Conservation (phyloP, 192 early-diverging fungal genomes). For the Martensiomyces pterosporus region DNA sequence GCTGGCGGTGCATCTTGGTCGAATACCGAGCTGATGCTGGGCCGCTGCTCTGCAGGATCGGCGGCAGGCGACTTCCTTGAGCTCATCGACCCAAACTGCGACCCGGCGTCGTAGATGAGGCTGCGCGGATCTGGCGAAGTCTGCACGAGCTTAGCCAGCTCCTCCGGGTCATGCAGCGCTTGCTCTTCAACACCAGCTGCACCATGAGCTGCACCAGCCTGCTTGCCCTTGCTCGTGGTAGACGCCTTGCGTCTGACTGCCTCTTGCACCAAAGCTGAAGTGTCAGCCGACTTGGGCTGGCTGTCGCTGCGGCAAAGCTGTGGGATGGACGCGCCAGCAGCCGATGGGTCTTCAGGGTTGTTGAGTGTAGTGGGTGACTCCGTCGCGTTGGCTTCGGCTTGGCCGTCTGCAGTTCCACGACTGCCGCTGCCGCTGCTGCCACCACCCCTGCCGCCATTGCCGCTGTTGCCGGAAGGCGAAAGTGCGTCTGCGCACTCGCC, state of each 20-base stretch:
- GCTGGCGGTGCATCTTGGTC: too few species aligned
- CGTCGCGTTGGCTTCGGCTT: background rate
- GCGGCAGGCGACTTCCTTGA: conserved; percentile 18
- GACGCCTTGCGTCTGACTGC: too few species aligned
- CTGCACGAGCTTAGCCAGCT: conserved; percentile 30
- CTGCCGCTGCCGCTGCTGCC: too few species aligned
- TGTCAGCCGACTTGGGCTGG: background rate
- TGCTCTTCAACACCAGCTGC: too few species aligned
- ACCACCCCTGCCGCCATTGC: too few species aligned
- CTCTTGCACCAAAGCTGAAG: too few species aligned
- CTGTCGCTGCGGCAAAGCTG: background rate
- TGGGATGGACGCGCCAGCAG: background rate
- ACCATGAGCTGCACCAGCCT: too few species aligned
- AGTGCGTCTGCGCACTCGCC: background rate
- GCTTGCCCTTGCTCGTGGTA: too few species aligned
- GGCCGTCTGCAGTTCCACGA: background rate
- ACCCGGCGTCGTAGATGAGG: conserved; percentile 46
- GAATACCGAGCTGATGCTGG: background rate
- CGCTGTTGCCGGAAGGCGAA: too few species aligned
- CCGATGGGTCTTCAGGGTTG: background rate
- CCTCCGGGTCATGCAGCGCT: background rate
- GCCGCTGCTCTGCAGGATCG: background rate
- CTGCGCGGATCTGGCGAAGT: conserved; percentile 47
- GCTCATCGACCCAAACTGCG: conserved; percentile 49
- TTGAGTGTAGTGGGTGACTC: conserved; percentile 7